phyloP scores from a whole-genome alignment of 2,329 filamentous ascomycete species.

The Sporothrix pseudoabietina region DNA sequence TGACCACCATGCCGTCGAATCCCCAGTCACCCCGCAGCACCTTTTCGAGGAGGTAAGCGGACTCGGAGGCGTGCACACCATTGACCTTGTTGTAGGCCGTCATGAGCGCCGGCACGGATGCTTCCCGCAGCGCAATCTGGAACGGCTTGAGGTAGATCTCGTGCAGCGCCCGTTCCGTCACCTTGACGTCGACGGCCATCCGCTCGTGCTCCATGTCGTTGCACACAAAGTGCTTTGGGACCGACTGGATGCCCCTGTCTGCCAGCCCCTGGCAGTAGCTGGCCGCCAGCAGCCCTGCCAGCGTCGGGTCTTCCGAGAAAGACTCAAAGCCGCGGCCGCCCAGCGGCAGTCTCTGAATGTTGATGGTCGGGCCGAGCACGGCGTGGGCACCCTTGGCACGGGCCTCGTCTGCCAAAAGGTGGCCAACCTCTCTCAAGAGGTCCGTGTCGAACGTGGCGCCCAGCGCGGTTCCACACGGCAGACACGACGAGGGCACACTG shows the following conservation, averaged over 20 bases:
- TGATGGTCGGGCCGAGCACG: constrained; percentile 62
- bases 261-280: constrained; percentile 43
- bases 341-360: constrained; percentile 45
- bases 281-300: constrained; percentile 43
- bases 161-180: constrained; percentile 45
- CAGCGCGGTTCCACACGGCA: constrained; percentile 49
- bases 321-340: constrained; percentile 47
- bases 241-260: constrained; percentile 42
- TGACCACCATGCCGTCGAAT: constrained; percentile 45
- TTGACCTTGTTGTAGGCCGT: constrained; percentile 42
- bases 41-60: constrained; percentile 41
- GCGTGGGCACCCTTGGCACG: constrained; percentile 68
- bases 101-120: constrained; percentile 43
- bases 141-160: constrained; percentile 47
- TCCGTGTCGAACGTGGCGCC: constrained; percentile 68
- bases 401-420: constrained; percentile 67
- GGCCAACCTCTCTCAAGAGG: constrained; percentile 63
- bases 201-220: constrained; percentile 47
- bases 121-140: constrained; percentile 41
- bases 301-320: constrained; percentile 45
- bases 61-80: constrained; percentile 45
- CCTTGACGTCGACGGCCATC: constrained; percentile 42
- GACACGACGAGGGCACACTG: constrained; percentile 49
- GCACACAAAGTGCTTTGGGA: constrained; percentile 47
- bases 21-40: constrained; percentile 46